A percentile compares a stretch with the other conserved stretches of the same genome.
Evolutionary conservation across 2,329 filamentous ascomycete species (phyloP).

Genomic region (Metarhizium humberi): DNA sequence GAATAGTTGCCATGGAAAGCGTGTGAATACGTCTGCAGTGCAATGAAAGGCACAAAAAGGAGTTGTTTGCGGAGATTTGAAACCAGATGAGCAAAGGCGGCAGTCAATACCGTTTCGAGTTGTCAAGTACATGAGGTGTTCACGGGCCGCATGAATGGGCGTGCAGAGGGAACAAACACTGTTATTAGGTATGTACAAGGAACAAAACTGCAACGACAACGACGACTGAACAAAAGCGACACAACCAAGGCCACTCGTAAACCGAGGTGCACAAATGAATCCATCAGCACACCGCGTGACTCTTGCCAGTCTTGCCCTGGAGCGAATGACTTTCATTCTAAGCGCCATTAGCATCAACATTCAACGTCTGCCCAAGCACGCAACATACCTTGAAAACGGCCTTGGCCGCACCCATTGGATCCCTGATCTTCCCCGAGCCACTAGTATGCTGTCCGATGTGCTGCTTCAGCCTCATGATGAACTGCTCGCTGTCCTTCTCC

Average conservation of each 20-base stretch:
- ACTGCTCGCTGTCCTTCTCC: conserved; percentile 56
- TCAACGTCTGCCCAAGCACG: not conserved
- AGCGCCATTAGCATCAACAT: not conserved
- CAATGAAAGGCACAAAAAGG: no score
- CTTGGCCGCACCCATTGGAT: conserved; percentile 38
- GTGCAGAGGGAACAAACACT: not conserved
- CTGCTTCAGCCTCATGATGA: conserved; percentile 37
- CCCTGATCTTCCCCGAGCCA: conserved; percentile 29
- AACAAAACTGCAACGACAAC: not conserved
- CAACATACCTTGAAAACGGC: conserved; percentile 43
- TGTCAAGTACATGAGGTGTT: not conserved
- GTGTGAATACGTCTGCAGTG: no score
- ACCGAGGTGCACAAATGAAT: not conserved
- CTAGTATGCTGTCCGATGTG: not conserved
- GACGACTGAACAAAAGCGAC: not conserved
- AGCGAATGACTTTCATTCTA: conserved; percentile 74
- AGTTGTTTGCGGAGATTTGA: no score
- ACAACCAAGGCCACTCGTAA: not conserved
- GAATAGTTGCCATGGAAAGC: no score
- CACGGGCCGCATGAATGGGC: not conserved
- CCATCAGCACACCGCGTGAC: conserved; percentile 69
- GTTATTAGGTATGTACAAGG: not conserved
- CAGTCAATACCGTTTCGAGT: not conserved
- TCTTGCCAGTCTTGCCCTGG: conserved; percentile 86
- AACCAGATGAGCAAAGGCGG: no score